Base-by-base conservation (phyloP, 352 stramenopile genomes). In the Pythium oligandrum region DNA sequence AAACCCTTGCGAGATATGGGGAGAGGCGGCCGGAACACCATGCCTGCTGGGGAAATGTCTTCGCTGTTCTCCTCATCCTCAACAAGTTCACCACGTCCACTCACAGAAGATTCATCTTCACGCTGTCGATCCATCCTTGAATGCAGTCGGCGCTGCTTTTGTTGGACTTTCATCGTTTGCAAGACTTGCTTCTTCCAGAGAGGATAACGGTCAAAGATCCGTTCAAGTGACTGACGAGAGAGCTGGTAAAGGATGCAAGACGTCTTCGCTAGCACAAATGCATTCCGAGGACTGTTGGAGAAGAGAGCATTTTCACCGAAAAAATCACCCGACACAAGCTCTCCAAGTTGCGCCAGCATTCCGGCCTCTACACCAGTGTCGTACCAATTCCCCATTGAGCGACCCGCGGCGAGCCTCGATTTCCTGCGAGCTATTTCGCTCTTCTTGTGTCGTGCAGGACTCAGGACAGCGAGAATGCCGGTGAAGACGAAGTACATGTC, bases 401-500 rank as follows among this genome's bases (percentile, higher is more conserved):
- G n/a, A 60, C 49, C 11, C n/a, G n/a, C n/a, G n/a, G n/a, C n/a
- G n/a, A n/a, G n/a, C n/a, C n/a, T n/a, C n/a, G n/a, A n/a, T n/a
- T n/a, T n/a, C n/a, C n/a, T n/a, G n/a, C n/a, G n/a, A n/a, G n/a
- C n/a, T n/a, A n/a, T n/a, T 6, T 62, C 54, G 4, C 37, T 10
- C 17, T 56, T 64, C 12, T 49, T 61, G 11, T 9, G 26, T 1
- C 17, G 38, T 2, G 42, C 40, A 2, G 51, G 51, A 10, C 12
- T 57, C 48, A 78, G 60, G 10, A 83, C 65, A 8, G 52, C 63
- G 5, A 86, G 49, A 17, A 70, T 61, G 1, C 75, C 75, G 2
- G 68, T 72, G 40, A 75, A 84, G 3, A 86, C 69, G 43, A 83
- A 84, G 44, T 60, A 86, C 75, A 84, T 86, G 47, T 86, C 73